Conservation (phyloP, 1,284 basidiomycete genomes). For the Mycosarcoma maydis region DNA sequence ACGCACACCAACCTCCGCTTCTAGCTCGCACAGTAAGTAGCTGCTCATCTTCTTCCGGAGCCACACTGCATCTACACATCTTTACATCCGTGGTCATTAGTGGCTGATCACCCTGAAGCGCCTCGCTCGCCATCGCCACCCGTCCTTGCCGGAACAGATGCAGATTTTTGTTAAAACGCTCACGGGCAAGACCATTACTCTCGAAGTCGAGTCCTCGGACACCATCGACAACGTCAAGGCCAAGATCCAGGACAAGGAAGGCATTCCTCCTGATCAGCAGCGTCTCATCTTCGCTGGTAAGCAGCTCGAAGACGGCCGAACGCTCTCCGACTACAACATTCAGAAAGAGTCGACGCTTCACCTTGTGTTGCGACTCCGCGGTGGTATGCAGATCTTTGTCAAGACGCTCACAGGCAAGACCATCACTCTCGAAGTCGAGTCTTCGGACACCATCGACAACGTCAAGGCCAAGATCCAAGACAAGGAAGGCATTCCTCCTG, state of each 20-base stretch:
- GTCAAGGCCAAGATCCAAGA: conserved; percentile 66
- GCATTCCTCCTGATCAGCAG: conserved; percentile 64
- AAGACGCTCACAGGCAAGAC: conserved; percentile 94
- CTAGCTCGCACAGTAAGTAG: conserved; percentile 22
- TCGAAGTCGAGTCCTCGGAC: conserved; percentile 68
- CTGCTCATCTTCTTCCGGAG: not conserved
- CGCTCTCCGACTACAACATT: conserved; percentile 74
- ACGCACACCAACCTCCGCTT: too few relatives aligned
- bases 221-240: conserved; percentile 75
- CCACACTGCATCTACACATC: not conserved
- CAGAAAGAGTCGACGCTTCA: conserved; percentile 99
- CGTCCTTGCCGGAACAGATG: conserved; percentile 33
- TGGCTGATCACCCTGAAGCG: not conserved
- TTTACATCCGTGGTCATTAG: too few relatives aligned
- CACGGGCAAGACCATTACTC: conserved; percentile 69
- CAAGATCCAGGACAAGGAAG: conserved; percentile 65
- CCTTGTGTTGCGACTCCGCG: conserved; percentile 84
- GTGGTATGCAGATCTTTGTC: conserved; percentile 72
- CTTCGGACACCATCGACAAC: conserved; percentile 94
- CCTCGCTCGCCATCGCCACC: too few relatives aligned
- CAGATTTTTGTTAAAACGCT: conserved; percentile 57
- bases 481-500: conserved; percentile 68
- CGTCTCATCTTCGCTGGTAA: conserved; percentile 64
- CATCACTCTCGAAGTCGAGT: conserved; percentile 90
- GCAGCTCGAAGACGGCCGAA: conserved; percentile 64